Conservation (phyloP, 495 filamentous ascomycete species). For the Hypoxylon cercidicola region DNA sequence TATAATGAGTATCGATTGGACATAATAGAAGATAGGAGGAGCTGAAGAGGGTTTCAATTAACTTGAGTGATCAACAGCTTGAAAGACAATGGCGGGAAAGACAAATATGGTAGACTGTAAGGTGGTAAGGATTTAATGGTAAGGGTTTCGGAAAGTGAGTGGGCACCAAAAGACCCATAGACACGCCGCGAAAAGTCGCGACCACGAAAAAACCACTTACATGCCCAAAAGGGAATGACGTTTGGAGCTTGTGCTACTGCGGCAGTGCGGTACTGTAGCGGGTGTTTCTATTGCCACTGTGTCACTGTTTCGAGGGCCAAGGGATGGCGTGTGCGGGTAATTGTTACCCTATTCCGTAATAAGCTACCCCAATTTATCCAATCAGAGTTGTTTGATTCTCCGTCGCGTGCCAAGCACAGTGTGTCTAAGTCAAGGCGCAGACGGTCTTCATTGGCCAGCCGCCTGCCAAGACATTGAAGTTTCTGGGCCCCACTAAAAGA, state of each 20-base stretch:
- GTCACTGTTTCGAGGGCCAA: not conserved
- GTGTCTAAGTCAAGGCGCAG: conserved; percentile 1
- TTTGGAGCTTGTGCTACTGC: not conserved
- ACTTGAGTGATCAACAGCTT: conserved; percentile 16
- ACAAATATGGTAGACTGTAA: conserved; percentile 9
- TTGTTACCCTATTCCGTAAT: conserved; percentile 27
- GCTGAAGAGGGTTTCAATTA: not conserved
- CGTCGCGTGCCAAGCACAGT: conserved; percentile 14
- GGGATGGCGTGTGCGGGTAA: not conserved
- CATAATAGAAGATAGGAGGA: not conserved
- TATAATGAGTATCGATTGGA: not conserved
- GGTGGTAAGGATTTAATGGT: conserved; percentile 2
- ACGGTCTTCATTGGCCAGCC: not conserved
- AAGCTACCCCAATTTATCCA: conserved; percentile 6
- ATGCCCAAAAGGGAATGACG: conserved; percentile 38
- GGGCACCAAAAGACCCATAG: conserved; percentile 17
- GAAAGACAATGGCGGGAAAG: conserved; percentile 5
- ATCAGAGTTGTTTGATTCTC: conserved; percentile 6
- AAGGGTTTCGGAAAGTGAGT: conserved; percentile 18
- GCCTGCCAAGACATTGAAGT: conserved; percentile 9
- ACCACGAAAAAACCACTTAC: conserved; percentile 41
- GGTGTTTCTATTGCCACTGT: conserved; percentile 11
- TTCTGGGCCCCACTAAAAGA: conserved; percentile 17
- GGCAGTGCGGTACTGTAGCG: not conserved
- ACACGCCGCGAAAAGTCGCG: conserved; percentile 49